Evolutionary conservation across 371 early-diverging fungal genomes (phyloP), one percentile per base, ranked within the genome.

Genomic region (Saksenaea oblongispora): DNA sequence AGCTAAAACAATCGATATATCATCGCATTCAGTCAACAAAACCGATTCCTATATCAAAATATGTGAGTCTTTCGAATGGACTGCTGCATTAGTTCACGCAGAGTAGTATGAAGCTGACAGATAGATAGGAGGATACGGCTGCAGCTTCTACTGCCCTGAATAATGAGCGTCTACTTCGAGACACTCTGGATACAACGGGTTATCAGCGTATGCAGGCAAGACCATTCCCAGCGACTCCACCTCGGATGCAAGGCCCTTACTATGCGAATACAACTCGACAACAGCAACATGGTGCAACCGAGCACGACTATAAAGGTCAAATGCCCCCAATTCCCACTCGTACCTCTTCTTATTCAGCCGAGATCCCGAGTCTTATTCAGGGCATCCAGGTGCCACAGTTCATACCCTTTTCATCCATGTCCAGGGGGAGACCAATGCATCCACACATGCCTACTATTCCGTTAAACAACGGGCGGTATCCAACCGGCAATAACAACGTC

Each of bases 271-370:
- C 59, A 18, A 22, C 31, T 17, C 51, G 35, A 35, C 56, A 26
- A 44, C 60, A 58, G 37, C 65, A 54, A 42, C 39, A 18, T 51
- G 28, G 53, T n/a, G 24, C 56, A 42, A n/a, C 34, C 17, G 64
- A 63, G 8, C 31, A 39, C 14, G 71, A 74, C 13, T 67, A 63
- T 58, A 65, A 56, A 11, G 39, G 35, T 39, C 70, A 67, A 26
- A 42, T 56, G 58, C 74, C 65, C 1, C 63, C 58, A 44, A 74
- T 74, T 44, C 74, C 74, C 42, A 65, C 64, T 36, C 67, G 74
- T 26, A 74, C 56, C 24, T 74, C 74, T 11, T 74, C 74, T 22
- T 70, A 59, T 58, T 70, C 74, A 15, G 65, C 65, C 18, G 65
- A 70, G 10, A 70, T 74, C 39, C 65, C 74, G 17, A 64, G 56